These are phyloP conservation scores for Orbilia oligospora DNA, from an alignment of 2,329 filamentous ascomycete genomes.

Conservation along the genomic window DNA sequence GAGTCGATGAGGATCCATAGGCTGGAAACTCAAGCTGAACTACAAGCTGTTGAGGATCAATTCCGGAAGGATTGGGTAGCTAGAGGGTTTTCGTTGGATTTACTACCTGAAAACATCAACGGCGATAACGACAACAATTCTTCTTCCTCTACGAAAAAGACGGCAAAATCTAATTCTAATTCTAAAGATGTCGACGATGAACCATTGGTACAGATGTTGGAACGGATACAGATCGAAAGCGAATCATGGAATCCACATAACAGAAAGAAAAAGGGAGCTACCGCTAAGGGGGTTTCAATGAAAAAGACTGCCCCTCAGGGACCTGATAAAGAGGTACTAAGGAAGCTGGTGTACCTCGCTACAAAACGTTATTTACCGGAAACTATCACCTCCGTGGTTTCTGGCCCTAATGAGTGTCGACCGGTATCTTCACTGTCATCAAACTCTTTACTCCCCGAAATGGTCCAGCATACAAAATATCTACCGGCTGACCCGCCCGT, in stretches of 20 bases:
- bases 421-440: neutral
- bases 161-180: neutral
- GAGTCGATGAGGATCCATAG: conserved; percentile 32
- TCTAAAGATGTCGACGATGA: neutral
- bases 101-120: neutral
- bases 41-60: conserved; percentile 47
- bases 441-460: neutral
- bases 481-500: neutral
- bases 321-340: neutral
- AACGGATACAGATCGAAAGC: conserved; percentile 42
- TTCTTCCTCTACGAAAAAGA: neutral
- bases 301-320: neutral
- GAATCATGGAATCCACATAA: neutral
- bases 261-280: neutral
- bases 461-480: neutral
- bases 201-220: conserved; percentile 8
- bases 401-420: neutral
- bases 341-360: neutral
- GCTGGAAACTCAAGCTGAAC: conserved; percentile 21
- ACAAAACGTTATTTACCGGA: conserved; percentile 2
- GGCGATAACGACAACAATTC: no score
- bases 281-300: neutral
- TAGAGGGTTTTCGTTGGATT: conserved; percentile 26
- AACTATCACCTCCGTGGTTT: neutral
- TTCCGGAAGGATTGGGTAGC: conserved; percentile 31